These are phyloP conservation scores for Fermentozyma sake DNA, from an alignment of 1,139 yeast genomes.

Conservation along the genomic window DNA sequence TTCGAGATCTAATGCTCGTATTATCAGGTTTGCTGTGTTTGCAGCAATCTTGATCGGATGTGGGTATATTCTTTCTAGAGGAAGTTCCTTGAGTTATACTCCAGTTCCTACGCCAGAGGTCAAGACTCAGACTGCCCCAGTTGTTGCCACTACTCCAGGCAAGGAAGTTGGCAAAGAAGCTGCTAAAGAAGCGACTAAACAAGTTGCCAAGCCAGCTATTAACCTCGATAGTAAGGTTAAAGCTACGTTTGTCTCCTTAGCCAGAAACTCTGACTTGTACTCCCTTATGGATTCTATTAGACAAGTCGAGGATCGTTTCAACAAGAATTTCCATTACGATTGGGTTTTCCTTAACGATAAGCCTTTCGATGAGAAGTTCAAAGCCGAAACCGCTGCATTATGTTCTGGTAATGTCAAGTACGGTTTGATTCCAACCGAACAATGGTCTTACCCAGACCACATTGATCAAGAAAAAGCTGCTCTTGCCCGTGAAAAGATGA, in stretches of 20 bases:
- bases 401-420: slow-evolving; percentile 40
- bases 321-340: slow-evolving; percentile 38
- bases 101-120: slow-evolving; percentile 18
- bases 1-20: slow-evolving; percentile 58
- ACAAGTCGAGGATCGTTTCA: slow-evolving; percentile 44
- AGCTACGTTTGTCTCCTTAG: slow-evolving; percentile 45
- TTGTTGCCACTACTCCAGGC: slow-evolving; percentile 3
- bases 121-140: slow-evolving; percentile 3
- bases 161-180: slow-evolving; percentile 4
- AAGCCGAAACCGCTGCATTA: slow-evolving; percentile 26
- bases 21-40: slow-evolving; percentile 56
- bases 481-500: slow-evolving; percentile 46
- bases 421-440: slow-evolving; percentile 43
- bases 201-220: slow-evolving; percentile 9
- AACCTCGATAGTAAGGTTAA: slow-evolving; percentile 22
- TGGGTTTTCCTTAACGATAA: slow-evolving; percentile 47
- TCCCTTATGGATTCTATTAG: slow-evolving; percentile 37
- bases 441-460: slow-evolving; percentile 52
- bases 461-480: slow-evolving; percentile 59
- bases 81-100: slow-evolving; percentile 48
- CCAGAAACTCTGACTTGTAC: slow-evolving; percentile 38
- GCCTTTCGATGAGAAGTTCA: slow-evolving; percentile 38
- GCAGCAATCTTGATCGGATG: slow-evolving; percentile 54
- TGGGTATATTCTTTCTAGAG: slow-evolving; percentile 58
- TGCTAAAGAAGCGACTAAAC: slow-evolving; percentile 4